phyloP scores from a whole-genome alignment of 495 filamentous ascomycete species.

The Hypoxylon cercidicola region DNA sequence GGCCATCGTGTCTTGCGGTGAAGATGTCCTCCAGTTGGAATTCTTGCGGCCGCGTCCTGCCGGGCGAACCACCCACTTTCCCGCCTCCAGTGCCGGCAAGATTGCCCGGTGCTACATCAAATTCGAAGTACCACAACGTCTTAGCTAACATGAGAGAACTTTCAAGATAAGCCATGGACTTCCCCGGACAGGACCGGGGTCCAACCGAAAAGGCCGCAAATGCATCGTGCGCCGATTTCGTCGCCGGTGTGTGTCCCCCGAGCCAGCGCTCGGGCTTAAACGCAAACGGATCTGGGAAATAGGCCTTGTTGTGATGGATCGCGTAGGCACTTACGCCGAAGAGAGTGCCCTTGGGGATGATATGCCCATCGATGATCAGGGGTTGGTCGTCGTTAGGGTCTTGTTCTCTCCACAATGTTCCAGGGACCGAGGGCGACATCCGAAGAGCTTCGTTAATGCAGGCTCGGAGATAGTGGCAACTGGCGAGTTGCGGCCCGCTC shows the following conservation, averaged over 20 bases:
- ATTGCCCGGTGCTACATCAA: constrained; percentile 48
- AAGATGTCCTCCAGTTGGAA: constrained; percentile 54
- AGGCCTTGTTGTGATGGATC: constrained; percentile 52
- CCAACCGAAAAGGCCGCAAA: constrained; percentile 70
- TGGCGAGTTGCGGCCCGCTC: constrained; percentile 28
- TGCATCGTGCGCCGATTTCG: constrained; percentile 42
- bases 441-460: constrained; percentile 48
- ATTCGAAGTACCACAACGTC: background rate
- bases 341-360: constrained; percentile 42
- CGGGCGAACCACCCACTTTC: constrained; percentile 20
- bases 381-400: constrained; percentile 53
- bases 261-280: constrained; percentile 58
- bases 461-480: constrained; percentile 47
- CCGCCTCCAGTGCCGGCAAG: constrained; percentile 42
- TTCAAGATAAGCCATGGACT: constrained; percentile 66
- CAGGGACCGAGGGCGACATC: constrained; percentile 38
- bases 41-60: constrained; percentile 42
- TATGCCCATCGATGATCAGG: constrained; percentile 34
- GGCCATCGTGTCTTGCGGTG: constrained; percentile 53
- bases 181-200: constrained; percentile 66
- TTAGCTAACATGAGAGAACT: constrained; percentile 56
- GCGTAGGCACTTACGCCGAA: constrained; percentile 51
- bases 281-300: constrained; percentile 49
- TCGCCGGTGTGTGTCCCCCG: background rate
- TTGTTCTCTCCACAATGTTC: constrained; percentile 47